Conservation (phyloP, 2,329 filamentous ascomycete genomes). For the Claviceps quebecensis region DNA sequence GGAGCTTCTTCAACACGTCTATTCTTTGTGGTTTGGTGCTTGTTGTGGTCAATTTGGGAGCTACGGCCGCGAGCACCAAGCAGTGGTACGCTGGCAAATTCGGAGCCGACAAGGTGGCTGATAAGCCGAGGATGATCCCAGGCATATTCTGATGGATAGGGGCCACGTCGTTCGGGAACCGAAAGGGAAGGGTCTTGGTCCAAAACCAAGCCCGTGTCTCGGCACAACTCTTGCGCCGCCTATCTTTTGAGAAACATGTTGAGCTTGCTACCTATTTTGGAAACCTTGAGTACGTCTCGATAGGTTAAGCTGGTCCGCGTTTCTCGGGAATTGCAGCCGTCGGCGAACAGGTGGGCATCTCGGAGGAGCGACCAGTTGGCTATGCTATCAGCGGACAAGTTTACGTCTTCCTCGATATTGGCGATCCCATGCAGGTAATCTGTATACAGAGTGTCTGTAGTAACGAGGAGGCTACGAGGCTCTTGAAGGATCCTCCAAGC, state of each 20-base stretch:
- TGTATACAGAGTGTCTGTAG: conserved; percentile 52
- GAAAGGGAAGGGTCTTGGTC: too few species aligned
- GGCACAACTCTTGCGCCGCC: neutral
- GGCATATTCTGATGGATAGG: conserved; percentile 36
- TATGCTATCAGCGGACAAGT: conserved; percentile 46
- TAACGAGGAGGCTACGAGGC: conserved; percentile 65
- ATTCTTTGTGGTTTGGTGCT: conserved; percentile 58
- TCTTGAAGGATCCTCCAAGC: conserved; percentile 61
- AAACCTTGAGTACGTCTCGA: conserved; percentile 74
- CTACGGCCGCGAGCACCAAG: conserved; percentile 66
- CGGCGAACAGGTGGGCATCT: conserved; percentile 28
- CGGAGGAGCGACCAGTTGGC: conserved; percentile 59
- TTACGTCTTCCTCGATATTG: conserved; percentile 49
- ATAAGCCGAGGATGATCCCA: conserved; percentile 66
- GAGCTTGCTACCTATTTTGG: conserved; percentile 55
- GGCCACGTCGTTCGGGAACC: too few species aligned
- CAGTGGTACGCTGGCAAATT: conserved; percentile 70
- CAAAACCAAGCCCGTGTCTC: too few species aligned
- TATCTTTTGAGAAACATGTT: conserved; percentile 31
- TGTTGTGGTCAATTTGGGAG: conserved; percentile 63
- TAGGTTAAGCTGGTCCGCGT: conserved; percentile 64
- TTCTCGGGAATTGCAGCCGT: conserved; percentile 41
- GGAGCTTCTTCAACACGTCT: conserved; percentile 55
- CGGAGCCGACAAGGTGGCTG: conserved; percentile 45
- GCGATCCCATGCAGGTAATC: conserved; percentile 64